Base-by-base conservation (phyloP, 331 rosid genomes). In the Quercus phellos region DNA sequence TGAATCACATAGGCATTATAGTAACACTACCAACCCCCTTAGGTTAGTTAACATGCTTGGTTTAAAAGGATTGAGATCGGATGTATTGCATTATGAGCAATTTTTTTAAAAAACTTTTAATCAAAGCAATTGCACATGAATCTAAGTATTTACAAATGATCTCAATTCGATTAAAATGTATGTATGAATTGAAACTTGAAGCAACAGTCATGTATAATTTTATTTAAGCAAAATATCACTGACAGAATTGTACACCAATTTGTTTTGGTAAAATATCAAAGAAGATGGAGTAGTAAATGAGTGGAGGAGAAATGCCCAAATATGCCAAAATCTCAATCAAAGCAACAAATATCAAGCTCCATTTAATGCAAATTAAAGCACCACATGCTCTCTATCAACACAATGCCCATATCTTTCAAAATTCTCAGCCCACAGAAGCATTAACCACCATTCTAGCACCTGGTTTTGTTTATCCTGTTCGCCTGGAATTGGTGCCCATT, bases 341-440 rank as follows among this genome's bases (percentile, higher is more conserved):
- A 38, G 46, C 12, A 8, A 38, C 46, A 38, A 38, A 82, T 68
- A 67, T 74, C 79, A 35, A 66, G 64, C 19, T 38, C 42, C 27
- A 86, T 38, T 86, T 70, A 85, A 79, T 85, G 89, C 81, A 84
- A 79, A 79, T 84, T 61, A 66, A 32, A 77, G 53, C 64, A 51
- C 78, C 74, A 61, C 79, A 72, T 59, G 72, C 46, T 46, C 69
- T 22, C 9, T 51, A 46, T 69, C n/a, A 12, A 4, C 64, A 13
- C 3, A 60, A 2, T 14, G 38, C 68, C 68, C 38, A 5, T 13
- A 10, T 24, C 32, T 10, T 60, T 27, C 38, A 17, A 14, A 61
- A 56, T 68, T 51, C 66, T 16, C 77, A 68, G 86, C 86, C 83
- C 86, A 83, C 86, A 83, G 83, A 74, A 46, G 53, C 53, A 46